Conservation (phyloP, 176 grass and related monocot species). For the Triticum turgidum region DNA sequence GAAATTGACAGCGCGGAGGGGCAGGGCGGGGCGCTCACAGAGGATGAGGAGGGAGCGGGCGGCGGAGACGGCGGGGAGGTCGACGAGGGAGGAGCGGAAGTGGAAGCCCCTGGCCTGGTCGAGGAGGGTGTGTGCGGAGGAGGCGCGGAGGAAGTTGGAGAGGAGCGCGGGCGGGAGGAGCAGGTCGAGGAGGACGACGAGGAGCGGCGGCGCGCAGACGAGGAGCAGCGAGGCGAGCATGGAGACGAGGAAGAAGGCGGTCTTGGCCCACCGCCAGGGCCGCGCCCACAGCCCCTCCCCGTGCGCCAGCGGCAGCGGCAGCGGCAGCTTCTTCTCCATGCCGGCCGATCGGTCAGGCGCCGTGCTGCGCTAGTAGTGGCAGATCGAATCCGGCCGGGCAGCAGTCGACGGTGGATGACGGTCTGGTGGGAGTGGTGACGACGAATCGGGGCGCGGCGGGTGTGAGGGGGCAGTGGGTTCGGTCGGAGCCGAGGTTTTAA, state of each 20-base stretch:
- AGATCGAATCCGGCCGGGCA: not conserved
- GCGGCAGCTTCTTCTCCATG: conserved; percentile 72
- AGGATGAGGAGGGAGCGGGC: conserved; percentile 82
- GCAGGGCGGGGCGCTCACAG: conserved; percentile 19
- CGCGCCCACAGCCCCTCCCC: conserved; percentile 48
- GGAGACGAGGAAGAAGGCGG: conserved; percentile 76
- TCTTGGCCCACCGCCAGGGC: conserved; percentile 86
- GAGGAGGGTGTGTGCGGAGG: not conserved
- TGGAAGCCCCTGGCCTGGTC: conserved; percentile 50
- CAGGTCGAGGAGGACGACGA: conserved; percentile 83
- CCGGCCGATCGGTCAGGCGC: not conserved
- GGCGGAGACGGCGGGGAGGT: conserved; percentile 76
- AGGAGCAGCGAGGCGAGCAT: conserved; percentile 88
- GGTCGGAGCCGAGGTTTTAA: conserved; percentile 35
- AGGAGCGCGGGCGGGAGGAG: conserved; percentile 74
- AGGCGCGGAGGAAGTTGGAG: conserved; percentile 43
- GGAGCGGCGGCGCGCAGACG: conserved; percentile 93
- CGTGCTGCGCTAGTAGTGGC: too few species aligned
- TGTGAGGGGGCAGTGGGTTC: conserved; percentile 1
- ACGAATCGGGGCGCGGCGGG: not conserved
- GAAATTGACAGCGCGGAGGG: not conserved
- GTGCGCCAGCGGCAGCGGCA: conserved; percentile 32
- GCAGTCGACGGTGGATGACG: not conserved
- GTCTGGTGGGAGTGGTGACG: not conserved
- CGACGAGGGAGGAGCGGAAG: conserved; percentile 71